Percentiles rank a stretch among this genome's conserved stretches.
These are phyloP conservation scores for Mycena crocata DNA, from an alignment of 768 basidiomycete genomes.

Conservation along the genomic window DNA sequence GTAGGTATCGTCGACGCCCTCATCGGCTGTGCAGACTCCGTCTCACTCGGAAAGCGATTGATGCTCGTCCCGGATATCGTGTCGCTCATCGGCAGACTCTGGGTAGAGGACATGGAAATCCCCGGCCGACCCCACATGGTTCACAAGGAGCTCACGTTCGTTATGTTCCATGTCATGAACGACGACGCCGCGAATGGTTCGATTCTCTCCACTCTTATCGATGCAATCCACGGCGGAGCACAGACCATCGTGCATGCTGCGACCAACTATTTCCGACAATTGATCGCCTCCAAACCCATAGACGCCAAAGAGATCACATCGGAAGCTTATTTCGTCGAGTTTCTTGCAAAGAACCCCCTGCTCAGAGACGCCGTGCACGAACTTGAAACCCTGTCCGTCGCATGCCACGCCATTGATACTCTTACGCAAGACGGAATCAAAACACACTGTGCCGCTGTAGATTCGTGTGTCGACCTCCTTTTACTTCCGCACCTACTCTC, in stretches of 20 bases:
- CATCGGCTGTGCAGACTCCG: slow-evolving; percentile 23
- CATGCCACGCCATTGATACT: slow-evolving; percentile 5
- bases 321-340: slow-evolving; percentile 11
- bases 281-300: slow-evolving; percentile 9
- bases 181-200: slow-evolving; percentile 17
- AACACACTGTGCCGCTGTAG: not conserved
- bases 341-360: slow-evolving; percentile 2
- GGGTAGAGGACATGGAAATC: slow-evolving; percentile 24
- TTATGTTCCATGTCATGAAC: slow-evolving; percentile 22
- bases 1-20: slow-evolving; percentile 25
- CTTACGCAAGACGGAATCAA: not conserved
- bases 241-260: slow-evolving; percentile 16
- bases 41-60: slow-evolving; percentile 21
- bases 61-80: slow-evolving; percentile 19
- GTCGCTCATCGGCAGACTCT: slow-evolving; percentile 23
- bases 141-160: slow-evolving; percentile 26
- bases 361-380: slow-evolving; percentile 25
- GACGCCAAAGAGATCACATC: not conserved
- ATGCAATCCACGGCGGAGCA: slow-evolving; percentile 24
- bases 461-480: slow-evolving; percentile 6
- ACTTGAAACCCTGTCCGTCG: slow-evolving; percentile 16
- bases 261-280: slow-evolving; percentile 15
- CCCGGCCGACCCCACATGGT: slow-evolving; percentile 18
- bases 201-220: slow-evolving; percentile 9
- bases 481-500: slow-evolving; percentile 23